phyloP scores from a whole-genome alignment of 805 yeast genomes.

The Saccharomycopsis synnaedendra region DNA sequence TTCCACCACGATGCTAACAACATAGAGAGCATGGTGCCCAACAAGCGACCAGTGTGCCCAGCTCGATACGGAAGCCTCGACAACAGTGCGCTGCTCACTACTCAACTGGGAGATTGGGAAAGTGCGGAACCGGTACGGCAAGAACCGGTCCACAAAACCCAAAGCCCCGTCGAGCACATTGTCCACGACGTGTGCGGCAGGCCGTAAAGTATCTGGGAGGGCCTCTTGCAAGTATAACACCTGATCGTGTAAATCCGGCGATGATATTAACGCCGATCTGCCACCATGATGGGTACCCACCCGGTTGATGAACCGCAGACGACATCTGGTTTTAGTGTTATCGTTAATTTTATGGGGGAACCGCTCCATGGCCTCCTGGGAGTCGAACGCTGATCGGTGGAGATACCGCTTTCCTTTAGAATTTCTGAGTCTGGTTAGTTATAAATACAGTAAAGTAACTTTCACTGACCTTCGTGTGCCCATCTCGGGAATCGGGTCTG shows the following conservation, averaged over 20 bases:
- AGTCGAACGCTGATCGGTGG: conserved; percentile 5
- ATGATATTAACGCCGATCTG: not conserved
- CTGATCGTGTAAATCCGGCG: not conserved
- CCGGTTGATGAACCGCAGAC: conserved; percentile 7
- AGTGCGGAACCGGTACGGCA: conserved; percentile 10
- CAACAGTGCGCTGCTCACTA: not conserved
- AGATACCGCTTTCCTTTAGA: not conserved
- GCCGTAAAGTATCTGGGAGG: conserved; percentile 3
- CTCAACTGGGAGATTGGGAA: conserved; percentile 11
- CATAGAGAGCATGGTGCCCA: too few species aligned
- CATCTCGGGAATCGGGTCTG: not conserved
- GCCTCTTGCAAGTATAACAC: not conserved
- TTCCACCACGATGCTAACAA: too few species aligned
- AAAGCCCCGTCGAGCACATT: not conserved
- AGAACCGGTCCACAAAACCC: conserved; percentile 1
- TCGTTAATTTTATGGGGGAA: conserved; percentile 4
- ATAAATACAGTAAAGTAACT: not conserved
- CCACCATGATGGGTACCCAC: conserved; percentile 5
- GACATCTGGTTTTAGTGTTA: conserved; percentile 3
- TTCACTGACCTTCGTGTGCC: not conserved
- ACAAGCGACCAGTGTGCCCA: too few species aligned
- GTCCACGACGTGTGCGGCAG: conserved; percentile 1
- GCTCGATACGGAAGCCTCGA: too few species aligned
- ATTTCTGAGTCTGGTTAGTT: not conserved
- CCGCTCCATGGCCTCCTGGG: conserved; percentile 2